phyloP scores from a whole-genome alignment of 2,329 filamentous ascomycete species.

The Dryadomyces sulphureus region DNA sequence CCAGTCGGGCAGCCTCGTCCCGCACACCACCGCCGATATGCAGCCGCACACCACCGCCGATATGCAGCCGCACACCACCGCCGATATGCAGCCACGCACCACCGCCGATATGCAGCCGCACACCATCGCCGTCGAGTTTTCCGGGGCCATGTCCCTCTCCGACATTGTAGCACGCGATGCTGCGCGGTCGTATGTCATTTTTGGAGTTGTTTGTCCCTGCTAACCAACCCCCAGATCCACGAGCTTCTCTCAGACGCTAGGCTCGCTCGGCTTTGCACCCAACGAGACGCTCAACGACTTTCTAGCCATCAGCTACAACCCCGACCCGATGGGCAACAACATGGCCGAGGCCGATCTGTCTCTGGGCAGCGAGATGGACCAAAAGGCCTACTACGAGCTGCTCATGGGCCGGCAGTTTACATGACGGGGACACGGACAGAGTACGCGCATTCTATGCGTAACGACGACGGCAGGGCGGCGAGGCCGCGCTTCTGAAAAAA shows the following conservation, averaged over 20 bases:
- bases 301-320: constrained; percentile 21
- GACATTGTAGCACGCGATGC: constrained; percentile 22
- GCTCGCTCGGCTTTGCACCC: constrained; percentile 21
- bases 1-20: neutral
- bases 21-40: neutral
- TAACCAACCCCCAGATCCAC: constrained; percentile 14
- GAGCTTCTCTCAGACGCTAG: constrained; percentile 20
- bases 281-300: constrained; percentile 23
- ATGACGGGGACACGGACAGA: too few relatives aligned
- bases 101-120: neutral
- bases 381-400: constrained; percentile 22
- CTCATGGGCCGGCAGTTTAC: constrained; percentile 18
- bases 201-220: neutral
- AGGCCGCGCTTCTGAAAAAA: neutral
- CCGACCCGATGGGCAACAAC: constrained; percentile 16
- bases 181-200: constrained; percentile 17
- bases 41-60: neutral
- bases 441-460: too few relatives aligned
- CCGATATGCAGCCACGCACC: neutral
- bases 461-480: too few relatives aligned
- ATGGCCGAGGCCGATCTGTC: constrained; percentile 15
- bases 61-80: neutral
- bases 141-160: constrained; percentile 14
- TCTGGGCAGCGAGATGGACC: constrained; percentile 19
- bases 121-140: neutral